Evolutionary conservation across 306 rosid species (phyloP), one percentile per base, ranked within the genome.

Genomic region (Pterocarpus santalinus): DNA sequence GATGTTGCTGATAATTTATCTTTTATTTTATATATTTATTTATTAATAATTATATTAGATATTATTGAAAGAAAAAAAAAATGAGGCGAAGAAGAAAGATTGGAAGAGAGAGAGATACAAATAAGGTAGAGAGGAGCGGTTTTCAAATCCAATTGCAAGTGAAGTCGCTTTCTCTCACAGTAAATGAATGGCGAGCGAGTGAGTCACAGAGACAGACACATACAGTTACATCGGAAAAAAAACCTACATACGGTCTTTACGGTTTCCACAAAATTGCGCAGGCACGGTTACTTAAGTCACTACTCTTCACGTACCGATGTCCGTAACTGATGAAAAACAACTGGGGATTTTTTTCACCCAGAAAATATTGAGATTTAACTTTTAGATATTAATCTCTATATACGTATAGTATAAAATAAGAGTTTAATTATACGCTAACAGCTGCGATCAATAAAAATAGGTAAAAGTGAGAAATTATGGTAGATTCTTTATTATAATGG

Each of bases 121-220:
- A 2, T 16, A 47, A 5, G 36, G 51, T 73, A 65, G 55, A 9
- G 33, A 61, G 51, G 73, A 85, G 79, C 63, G 82, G 81, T 36
- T 81, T 88, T 78, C 65, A 85, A 85, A 82, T 81, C 80, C 75
- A 79, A 56, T 22, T 77, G 62, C 5, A 52, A 51, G 85, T 75
- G 66, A 63, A n/a, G 82, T 78, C 69, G 70, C 83, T 58, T 70
- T 35, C 70, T 56, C 12, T 36, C 68, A 64, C 81, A 34, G 81
- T 33, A 49, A 76, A 49, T 35, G 73, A 5, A 41, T 6, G 8
- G 79, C 32, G 72, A 63, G 80, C 30, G 71, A 46, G 16, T 43
- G 80, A 34, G 75, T 78, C 82, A 55, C 75, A 65, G 13, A 9
- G 64, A 60, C 65, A 75, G 71, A 75, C 62, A 47, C 22, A 41